Evolutionary conservation across 2,329 filamentous ascomycete genomes (phyloP).

Genomic region (Calonectria honghensis): DNA sequence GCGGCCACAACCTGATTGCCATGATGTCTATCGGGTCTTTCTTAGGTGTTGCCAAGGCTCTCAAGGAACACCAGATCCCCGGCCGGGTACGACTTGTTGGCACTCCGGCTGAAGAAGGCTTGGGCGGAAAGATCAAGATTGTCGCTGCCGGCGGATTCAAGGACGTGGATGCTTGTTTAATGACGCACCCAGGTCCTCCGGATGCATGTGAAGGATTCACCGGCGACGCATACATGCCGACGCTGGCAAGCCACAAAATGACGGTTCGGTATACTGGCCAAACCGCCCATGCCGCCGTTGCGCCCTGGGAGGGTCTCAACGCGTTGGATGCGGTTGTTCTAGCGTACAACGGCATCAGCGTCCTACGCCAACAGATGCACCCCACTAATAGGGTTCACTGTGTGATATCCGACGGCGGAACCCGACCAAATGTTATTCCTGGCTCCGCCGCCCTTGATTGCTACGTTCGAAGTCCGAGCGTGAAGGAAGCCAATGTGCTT

Average conservation of each 20-base stretch:
- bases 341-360: slow-evolving; percentile 9
- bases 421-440: slow-evolving; percentile 13
- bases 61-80: not conserved
- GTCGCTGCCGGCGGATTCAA: not conserved
- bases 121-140: slow-evolving; percentile 15
- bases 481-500: not conserved
- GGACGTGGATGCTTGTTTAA: not conserved
- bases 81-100: not conserved
- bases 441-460: slow-evolving; percentile 4
- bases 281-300: slow-evolving; percentile 4
- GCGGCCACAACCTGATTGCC: slow-evolving; percentile 6
- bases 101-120: slow-evolving; percentile 3
- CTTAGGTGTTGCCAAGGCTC: not conserved
- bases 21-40: slow-evolving; percentile 3
- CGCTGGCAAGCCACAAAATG: slow-evolving; percentile 17
- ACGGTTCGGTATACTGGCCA: slow-evolving; percentile 7
- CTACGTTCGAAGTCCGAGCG: slow-evolving; percentile 3
- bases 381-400: slow-evolving; percentile 5
- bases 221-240: slow-evolving; percentile 16
- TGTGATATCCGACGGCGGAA: slow-evolving; percentile 3
- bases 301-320: slow-evolving; percentile 11
- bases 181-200: slow-evolving; percentile 4
- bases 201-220: slow-evolving; percentile 11
- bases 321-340: slow-evolving; percentile 4
- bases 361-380: not conserved